Percentiles rank a stretch among this genome's conserved stretches.
Conservation (phyloP, 306 rosid species). For the Gastrolobium bilobum region DNA sequence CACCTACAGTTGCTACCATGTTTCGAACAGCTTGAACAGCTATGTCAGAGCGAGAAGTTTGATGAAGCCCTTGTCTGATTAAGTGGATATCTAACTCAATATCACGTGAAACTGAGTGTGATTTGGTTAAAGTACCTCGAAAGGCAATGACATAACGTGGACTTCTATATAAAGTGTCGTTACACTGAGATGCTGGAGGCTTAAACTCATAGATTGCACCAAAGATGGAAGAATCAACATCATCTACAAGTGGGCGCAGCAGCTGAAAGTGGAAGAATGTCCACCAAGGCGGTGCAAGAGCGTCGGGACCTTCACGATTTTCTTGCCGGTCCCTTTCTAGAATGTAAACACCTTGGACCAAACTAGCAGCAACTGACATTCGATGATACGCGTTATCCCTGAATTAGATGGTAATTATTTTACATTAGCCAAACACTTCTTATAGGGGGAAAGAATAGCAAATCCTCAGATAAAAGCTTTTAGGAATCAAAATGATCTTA, state of each 20-base stretch:
- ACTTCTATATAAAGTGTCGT: slow-evolving; percentile 59
- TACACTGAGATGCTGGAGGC: slow-evolving; percentile 59
- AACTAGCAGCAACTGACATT: slow-evolving; percentile 87
- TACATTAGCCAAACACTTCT: slow-evolving; percentile 16
- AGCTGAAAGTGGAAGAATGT: slow-evolving; percentile 81
- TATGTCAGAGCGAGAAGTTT: slow-evolving; percentile 85
- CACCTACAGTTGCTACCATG: slow-evolving; percentile 79
- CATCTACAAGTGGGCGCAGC: slow-evolving; percentile 77
- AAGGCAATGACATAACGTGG: slow-evolving; percentile 87
- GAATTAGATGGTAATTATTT: slow-evolving; percentile 38
- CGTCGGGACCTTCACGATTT: slow-evolving; percentile 68
- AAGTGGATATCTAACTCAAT: slow-evolving; percentile 79
- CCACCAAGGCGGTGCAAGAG: slow-evolving; percentile 96
- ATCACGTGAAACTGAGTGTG: slow-evolving; percentile 76
- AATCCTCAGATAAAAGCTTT: background rate
- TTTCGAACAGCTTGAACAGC: slow-evolving; percentile 82
- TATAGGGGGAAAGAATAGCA: slow-evolving; percentile 5
- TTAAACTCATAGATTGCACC: slow-evolving; percentile 85
- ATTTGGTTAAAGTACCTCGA: slow-evolving; percentile 83
- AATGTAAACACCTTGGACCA: slow-evolving; percentile 92
- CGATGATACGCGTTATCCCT: slow-evolving; percentile 81
- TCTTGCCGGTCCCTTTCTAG: slow-evolving; percentile 86
- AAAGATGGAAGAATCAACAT: slow-evolving; percentile 83
- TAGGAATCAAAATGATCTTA: slow-evolving; percentile 29
- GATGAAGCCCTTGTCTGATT: slow-evolving; percentile 77